Evolutionary conservation across 495 filamentous ascomycete species (phyloP), one percentile per base, ranked within the genome.

Genomic region (Lentithecium fluviatile): DNA sequence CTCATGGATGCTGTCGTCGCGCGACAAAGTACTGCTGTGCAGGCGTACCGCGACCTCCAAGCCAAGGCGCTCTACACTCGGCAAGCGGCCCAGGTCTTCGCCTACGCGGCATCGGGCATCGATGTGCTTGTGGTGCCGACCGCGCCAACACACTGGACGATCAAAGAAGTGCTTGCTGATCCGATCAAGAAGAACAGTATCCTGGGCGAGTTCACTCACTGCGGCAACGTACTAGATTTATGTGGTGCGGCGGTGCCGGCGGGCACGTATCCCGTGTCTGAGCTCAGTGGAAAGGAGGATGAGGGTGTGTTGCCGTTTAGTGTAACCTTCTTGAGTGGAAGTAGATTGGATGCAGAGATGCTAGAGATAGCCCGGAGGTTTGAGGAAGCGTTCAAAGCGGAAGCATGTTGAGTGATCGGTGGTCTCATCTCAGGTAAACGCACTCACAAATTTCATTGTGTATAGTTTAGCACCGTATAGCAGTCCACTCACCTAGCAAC

Each of bases 121-220:
- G 84, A 85, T 52, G 78, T 85, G 26, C 65, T 87, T 5, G 65
- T 87, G 3, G 84, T 87, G 6, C 85, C 85, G 0, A 86, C 83
- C 2, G 72, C 80, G 36, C 83, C 84, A 6, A 79, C 72, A 36
- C 84, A 87, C 66, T 80, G 78, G 42, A 84, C 79, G 1, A 79
- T 86, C 3, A 67, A 77, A 46, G 78, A 84, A 63, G 82, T 87
- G 62, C 67, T 75, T 19, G 75, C 71, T 10, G 80, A 86, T 53
- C 84, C 84, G 0, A 69, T 88, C 38, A 57, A 19, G 19, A 71
- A 77, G 53, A 88, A 88, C 62, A 78, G 77, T 1, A 69, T 75
- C 19, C 62, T 86, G 11, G 84, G 85, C 5, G 79, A 75, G 17
- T 87, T 85, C 58, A 83, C 84, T 6, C 84, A 88, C 69, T 83